A percentile compares a stretch with the other conserved stretches of the same genome.
These are phyloP conservation scores for Agaricus subrufescens DNA, from an alignment of 768 basidiomycete species.

Conservation along the genomic window DNA sequence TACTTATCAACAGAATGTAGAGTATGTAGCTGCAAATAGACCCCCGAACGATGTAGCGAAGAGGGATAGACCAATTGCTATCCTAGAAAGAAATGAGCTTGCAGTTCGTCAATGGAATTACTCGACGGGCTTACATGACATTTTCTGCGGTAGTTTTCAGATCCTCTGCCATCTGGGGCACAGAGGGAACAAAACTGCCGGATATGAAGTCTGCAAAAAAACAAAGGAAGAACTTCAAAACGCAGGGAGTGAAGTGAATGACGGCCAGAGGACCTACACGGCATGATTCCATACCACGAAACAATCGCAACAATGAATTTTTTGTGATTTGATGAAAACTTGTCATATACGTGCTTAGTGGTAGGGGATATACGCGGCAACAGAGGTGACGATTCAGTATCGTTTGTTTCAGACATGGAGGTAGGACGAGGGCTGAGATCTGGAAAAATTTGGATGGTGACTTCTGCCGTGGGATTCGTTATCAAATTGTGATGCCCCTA, in stretches of 20 bases:
- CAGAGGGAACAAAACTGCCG: slow-evolving; percentile 22
- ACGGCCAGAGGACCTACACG: slow-evolving; percentile 28
- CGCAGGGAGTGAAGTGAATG: slow-evolving; percentile 15
- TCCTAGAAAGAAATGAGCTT: slow-evolving; percentile 6
- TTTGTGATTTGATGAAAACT: slow-evolving; percentile 15
- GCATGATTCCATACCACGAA: slow-evolving; percentile 13
- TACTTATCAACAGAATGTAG: slow-evolving; percentile 25
- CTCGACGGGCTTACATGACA: slow-evolving; percentile 13
- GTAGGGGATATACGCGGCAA: background rate
- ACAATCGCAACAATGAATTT: slow-evolving; percentile 14
- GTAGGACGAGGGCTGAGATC: background rate
- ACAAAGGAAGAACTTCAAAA: background rate
- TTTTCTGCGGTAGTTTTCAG: slow-evolving; percentile 16
- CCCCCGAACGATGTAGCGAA: slow-evolving; percentile 26
- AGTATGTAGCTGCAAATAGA: slow-evolving; percentile 26
- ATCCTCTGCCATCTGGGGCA: slow-evolving; percentile 21
- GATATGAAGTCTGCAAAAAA: slow-evolving; percentile 14
- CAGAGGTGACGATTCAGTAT: slow-evolving; percentile 5
- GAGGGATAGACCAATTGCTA: slow-evolving; percentile 28
- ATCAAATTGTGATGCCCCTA: too few species aligned
- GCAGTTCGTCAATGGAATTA: background rate
- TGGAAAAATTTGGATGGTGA: background rate
- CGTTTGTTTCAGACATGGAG: background rate
- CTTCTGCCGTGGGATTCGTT: background rate
- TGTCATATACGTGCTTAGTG: slow-evolving; percentile 13